Percentiles rank a stretch among this genome's conserved stretches.
Conservation (phyloP, 1,284 basidiomycete species). For the Trichosporon coremiiforme region DNA sequence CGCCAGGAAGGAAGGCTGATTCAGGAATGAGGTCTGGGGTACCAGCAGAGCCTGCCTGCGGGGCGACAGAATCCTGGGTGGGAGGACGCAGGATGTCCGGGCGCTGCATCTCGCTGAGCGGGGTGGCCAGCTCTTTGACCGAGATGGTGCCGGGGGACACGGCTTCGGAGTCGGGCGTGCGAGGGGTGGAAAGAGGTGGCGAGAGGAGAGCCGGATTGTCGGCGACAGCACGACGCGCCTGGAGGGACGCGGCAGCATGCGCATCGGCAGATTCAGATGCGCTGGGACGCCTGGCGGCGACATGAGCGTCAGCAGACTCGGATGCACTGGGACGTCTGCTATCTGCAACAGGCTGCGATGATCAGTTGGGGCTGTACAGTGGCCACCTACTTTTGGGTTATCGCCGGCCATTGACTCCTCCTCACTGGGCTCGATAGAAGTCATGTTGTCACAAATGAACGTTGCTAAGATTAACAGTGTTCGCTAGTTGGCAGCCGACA, state of each 20-base stretch:
- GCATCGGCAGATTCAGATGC: conserved; percentile 9
- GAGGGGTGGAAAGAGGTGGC: conserved; percentile 30
- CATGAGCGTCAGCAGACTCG: not conserved
- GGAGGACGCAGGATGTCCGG: conserved; percentile 18
- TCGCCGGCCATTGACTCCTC: conserved; percentile 20
- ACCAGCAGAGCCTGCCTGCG: conserved; percentile 21
- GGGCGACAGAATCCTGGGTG: conserved; percentile 24
- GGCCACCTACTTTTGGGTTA: conserved; percentile 15
- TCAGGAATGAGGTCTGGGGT: conserved; percentile 33
- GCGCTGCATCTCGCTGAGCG: conserved; percentile 23
- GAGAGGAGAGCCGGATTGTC: conserved; percentile 26
- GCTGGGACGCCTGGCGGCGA: conserved; percentile 1
- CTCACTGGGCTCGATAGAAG: conserved; percentile 10
- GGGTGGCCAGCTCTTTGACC: conserved; percentile 26
- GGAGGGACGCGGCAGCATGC: conserved; percentile 20
- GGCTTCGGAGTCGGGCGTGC: conserved; percentile 29
- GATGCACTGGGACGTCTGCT: not conserved
- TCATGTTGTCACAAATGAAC: no score
- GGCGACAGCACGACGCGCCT: conserved; percentile 26
- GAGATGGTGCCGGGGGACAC: conserved; percentile 22
- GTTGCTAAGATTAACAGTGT: not conserved
- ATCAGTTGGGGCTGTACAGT: not conserved
- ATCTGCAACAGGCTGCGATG: conserved; percentile 17
- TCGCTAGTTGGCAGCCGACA: conserved; percentile 15
- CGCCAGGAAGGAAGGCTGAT: conserved; percentile 41